Evolutionary conservation across 2,329 filamentous ascomycete genomes (phyloP).

Genomic region (Aspergillus fijiensis): DNA sequence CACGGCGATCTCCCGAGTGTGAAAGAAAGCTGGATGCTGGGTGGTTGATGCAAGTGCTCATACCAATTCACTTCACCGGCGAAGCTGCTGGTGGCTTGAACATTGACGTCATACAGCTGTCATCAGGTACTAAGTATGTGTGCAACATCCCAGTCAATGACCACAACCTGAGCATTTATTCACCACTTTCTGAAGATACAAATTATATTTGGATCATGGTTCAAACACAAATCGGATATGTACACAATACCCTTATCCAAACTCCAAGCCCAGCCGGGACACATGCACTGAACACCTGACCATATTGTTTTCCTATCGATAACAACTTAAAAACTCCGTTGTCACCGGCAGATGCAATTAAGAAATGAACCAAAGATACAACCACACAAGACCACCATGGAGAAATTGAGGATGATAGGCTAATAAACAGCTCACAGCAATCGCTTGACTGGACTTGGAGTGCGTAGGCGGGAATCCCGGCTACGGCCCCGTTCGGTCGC

Average conservation of each 20-base stretch:
- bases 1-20: neutral
- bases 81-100: neutral
- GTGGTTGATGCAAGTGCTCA: neutral
- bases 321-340: neutral
- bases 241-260: neutral
- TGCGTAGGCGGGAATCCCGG: slow-evolving; percentile 34
- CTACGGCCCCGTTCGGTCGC: slow-evolving; percentile 33
- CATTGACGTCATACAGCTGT: neutral
- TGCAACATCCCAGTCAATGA: too few species aligned
- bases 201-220: too few species aligned
- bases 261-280: neutral
- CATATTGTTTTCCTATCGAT: neutral
- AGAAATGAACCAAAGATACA: neutral
- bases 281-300: neutral
- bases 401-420: neutral
- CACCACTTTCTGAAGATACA: too few species aligned
- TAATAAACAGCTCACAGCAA: neutral
- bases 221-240: neutral
- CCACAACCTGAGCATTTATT: too few species aligned
- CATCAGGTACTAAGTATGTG: neutral
- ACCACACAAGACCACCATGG: neutral
- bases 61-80: neutral
- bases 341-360: neutral
- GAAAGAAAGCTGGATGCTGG: neutral
- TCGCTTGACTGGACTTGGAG: slow-evolving; percentile 39